A percentile compares a stretch with the other conserved stretches of the same genome.
Evolutionary conservation across 805 yeast genomes (phyloP).

Genomic region (Saccharomyces jurei): DNA sequence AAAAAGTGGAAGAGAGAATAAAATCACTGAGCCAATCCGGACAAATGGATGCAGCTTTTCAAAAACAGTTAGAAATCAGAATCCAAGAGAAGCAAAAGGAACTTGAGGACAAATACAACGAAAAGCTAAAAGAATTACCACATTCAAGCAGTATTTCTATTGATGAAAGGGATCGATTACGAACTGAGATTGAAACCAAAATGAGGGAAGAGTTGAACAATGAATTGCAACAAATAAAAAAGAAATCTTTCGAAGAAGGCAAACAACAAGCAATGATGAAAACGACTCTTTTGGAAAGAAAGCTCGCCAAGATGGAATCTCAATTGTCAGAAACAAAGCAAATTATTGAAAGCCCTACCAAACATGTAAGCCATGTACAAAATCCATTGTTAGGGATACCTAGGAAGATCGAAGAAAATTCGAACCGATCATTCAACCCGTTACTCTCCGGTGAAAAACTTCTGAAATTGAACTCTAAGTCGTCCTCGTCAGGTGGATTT

Average conservation of each 20-base stretch:
- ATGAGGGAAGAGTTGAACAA: slow-evolving; percentile 6
- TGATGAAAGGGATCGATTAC: background rate
- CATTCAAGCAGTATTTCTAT: background rate
- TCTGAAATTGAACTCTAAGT: background rate
- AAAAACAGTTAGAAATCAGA: background rate
- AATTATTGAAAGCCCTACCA: slow-evolving; percentile 11
- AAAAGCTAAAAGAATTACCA: slow-evolving; percentile 1
- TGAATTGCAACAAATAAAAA: slow-evolving; percentile 5
- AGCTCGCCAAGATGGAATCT: slow-evolving; percentile 25
- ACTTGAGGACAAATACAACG: slow-evolving; percentile 4
- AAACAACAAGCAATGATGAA: slow-evolving; percentile 17
- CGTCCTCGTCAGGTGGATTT: background rate
- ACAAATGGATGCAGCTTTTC: background rate
- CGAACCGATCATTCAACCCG: background rate
- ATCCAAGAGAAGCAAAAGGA: background rate
- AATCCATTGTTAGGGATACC: background rate
- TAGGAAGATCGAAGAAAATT: background rate
- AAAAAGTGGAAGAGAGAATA: slow-evolving; percentile 8
- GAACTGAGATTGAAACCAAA: slow-evolving; percentile 10
- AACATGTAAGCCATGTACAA: slow-evolving; percentile 3
- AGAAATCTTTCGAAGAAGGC: slow-evolving; percentile 19
- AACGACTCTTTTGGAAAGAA: slow-evolving; percentile 24
- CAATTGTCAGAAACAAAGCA: slow-evolving; percentile 12
- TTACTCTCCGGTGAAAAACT: background rate
- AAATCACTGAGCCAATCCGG: background rate